phyloP scores from a whole-genome alignment of 352 stramenopile species.

The Plasmopara muralis region DNA sequence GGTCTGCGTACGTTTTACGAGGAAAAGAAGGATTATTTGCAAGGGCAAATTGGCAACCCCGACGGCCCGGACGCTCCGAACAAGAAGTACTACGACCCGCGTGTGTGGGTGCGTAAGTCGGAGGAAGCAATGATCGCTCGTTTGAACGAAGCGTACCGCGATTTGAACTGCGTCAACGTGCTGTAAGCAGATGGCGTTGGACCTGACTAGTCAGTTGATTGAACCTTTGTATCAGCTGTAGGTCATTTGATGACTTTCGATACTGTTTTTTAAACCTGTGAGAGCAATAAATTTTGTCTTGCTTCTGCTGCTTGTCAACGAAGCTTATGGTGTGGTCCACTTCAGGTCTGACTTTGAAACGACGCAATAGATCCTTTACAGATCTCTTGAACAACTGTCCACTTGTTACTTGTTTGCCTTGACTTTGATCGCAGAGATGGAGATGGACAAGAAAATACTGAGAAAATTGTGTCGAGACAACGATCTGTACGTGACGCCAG shows the following conservation, averaged over 20 bases:
- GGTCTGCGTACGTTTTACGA: conserved; percentile 97
- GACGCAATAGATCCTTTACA: conserved; percentile 2
- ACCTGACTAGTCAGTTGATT: conserved; percentile 5
- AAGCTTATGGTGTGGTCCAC: neutral
- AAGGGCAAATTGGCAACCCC: conserved; percentile 97
- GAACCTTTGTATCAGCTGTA: conserved; percentile 11
- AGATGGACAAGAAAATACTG: conserved; percentile 86
- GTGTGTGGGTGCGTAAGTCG: conserved; percentile 95
- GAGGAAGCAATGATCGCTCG: conserved; percentile 93
- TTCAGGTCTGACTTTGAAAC: conserved; percentile 16
- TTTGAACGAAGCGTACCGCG: conserved; percentile 87
- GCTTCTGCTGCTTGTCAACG: neutral
- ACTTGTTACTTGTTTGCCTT: neutral
- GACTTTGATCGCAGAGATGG: conserved; percentile 35
- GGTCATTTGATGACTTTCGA: neutral
- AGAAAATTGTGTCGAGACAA: conserved; percentile 88
- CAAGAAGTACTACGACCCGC: conserved; percentile 99
- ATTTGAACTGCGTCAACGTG: conserved; percentile 78
- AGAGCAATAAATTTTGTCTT: neutral
- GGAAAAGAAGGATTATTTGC: conserved; percentile 96
- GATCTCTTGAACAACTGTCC: conserved; percentile 1
- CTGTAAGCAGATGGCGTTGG: conserved; percentile 15
- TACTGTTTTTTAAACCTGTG: neutral
- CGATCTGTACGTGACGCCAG: conserved; percentile 87
- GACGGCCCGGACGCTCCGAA: conserved; percentile 96